phyloP scores from a whole-genome alignment of 2,329 filamentous ascomycete genomes.

The Thielaviopsis ethacetica region DNA sequence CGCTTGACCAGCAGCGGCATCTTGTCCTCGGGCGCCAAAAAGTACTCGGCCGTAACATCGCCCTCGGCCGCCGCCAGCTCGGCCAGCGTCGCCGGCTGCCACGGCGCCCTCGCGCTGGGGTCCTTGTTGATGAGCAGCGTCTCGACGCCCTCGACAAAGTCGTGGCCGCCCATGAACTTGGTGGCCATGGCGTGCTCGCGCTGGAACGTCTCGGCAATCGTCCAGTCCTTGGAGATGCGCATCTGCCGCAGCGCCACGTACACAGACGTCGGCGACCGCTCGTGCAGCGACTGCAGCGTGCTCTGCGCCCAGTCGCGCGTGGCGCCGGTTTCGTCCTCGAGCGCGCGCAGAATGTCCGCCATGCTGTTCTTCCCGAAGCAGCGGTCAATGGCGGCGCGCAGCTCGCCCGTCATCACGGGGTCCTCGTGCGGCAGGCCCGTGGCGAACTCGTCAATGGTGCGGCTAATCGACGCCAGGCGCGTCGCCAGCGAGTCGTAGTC shows the following conservation, averaged over 20 bases:
- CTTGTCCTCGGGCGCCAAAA: conserved; percentile 39
- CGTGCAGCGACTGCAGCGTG: conserved; percentile 57
- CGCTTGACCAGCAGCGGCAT: conserved; percentile 45
- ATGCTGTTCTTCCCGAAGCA: conserved; percentile 57
- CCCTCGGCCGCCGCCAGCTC: conserved; percentile 34
- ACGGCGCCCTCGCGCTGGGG: conserved; percentile 50
- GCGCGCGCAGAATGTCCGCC: conserved; percentile 50
- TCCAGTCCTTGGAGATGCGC: conserved; percentile 58
- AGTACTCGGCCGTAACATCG: conserved; percentile 42
- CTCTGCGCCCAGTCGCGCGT: conserved; percentile 60
- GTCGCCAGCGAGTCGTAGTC: conserved; percentile 51
- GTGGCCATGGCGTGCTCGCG: conserved; percentile 71
- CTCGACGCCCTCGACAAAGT: conserved; percentile 84
- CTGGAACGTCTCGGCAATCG: conserved; percentile 69
- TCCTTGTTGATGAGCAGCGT: conserved; percentile 14
- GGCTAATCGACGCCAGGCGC: conserved; percentile 59
- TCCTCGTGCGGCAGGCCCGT: conserved; percentile 69
- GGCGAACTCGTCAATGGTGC: conserved; percentile 80
- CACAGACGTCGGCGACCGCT: conserved; percentile 73
- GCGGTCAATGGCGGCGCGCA: conserved; percentile 70
- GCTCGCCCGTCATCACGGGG: conserved; percentile 44
- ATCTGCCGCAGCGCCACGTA: conserved; percentile 75
- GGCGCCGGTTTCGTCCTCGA: conserved; percentile 32
- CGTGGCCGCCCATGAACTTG: conserved; percentile 78
- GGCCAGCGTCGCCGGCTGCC: conserved; percentile 60